These are phyloP conservation scores for Arthroderma sp. DNA, from an alignment of 2,329 filamentous ascomycete species.

Conservation along the genomic window DNA sequence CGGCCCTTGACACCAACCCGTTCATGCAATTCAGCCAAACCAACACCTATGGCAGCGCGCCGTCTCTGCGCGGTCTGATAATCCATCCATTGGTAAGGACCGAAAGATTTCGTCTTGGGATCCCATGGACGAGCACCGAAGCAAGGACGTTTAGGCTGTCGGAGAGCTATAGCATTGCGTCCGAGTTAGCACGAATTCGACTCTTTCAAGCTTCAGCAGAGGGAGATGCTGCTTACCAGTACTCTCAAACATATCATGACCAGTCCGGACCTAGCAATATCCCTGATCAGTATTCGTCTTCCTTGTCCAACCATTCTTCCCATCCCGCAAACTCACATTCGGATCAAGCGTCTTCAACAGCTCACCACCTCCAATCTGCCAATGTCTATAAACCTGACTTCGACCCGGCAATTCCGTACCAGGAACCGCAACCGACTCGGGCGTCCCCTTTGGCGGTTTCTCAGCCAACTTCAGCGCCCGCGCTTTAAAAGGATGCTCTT, in stretches of 20 bases:
- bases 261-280: slow-evolving; percentile 42
- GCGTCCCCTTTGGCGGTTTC: slow-evolving; percentile 58
- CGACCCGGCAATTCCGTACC: slow-evolving; percentile 61
- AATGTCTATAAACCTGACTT: slow-evolving; percentile 69
- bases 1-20: slow-evolving; percentile 51
- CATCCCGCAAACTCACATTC: slow-evolving; percentile 27
- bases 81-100: slow-evolving; percentile 69
- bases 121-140: slow-evolving; percentile 75
- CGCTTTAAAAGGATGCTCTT: slow-evolving; percentile 1
- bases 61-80: slow-evolving; percentile 68
- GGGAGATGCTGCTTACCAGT: slow-evolving; percentile 28
- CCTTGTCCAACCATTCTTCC: neutral
- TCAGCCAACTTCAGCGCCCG: slow-evolving; percentile 12
- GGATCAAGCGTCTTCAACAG: slow-evolving; percentile 63
- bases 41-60: slow-evolving; percentile 72
- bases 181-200: slow-evolving; percentile 6
- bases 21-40: slow-evolving; percentile 69
- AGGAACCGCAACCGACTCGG: slow-evolving; percentile 66
- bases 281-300: neutral
- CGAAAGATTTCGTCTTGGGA: slow-evolving; percentile 56
- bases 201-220: neutral
- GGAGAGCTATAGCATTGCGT: slow-evolving; percentile 31
- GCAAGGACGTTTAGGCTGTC: slow-evolving; percentile 54
- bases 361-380: slow-evolving; percentile 53
- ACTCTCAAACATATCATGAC: slow-evolving; percentile 69